Evolutionary conservation across 495 filamentous ascomycete genomes (phyloP), one percentile per base, ranked within the genome.

Genomic region (Daldinia childiae): DNA sequence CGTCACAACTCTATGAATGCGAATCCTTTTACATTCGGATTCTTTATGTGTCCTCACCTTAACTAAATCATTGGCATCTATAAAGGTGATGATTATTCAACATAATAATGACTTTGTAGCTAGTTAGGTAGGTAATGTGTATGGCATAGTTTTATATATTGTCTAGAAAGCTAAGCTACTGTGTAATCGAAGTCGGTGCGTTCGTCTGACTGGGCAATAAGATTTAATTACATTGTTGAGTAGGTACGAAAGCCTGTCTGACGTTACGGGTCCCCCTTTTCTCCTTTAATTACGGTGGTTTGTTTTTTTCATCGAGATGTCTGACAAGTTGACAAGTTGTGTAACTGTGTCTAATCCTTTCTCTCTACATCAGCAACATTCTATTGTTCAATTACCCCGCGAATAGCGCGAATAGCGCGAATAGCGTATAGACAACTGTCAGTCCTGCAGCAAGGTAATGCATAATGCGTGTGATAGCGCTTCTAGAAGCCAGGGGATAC

Each of bases 141-240:
- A 19, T 19, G 1, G 43, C 7, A 48, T 48, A 48, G 9, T 48
- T 19, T 2, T 19, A 48, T 7, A 24, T 48, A 48, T 48, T 48
- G 43, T 45, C 5, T 8, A 45, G 8, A 19, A 17, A 45, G 17
- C 41, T 45, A 17, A 24, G 43, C 7, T 24, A 48, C 17, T 48
- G 43, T 24, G 43, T 48, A 24, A 48, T 48, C 17, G 43, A 48
- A 48, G 17, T 21, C 43, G 43, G 43, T 48, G 52, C 34, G 26
- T 56, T 59, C 15, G 58, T 58, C 34, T 57, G 75, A 1, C 29
- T 32, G 29, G 29, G 72, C 69, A 75, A 73, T 72, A 45, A 62
- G 45, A 73, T 73, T 71, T 61, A 64, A 67, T 72, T 69, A 48
- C 64, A 67, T 72, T 63, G 11, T 17, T 54, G 38, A 34, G 14